Evolutionary conservation across 2,329 filamentous ascomycete genomes (phyloP).

Genomic region (Ilyonectria robusta): DNA sequence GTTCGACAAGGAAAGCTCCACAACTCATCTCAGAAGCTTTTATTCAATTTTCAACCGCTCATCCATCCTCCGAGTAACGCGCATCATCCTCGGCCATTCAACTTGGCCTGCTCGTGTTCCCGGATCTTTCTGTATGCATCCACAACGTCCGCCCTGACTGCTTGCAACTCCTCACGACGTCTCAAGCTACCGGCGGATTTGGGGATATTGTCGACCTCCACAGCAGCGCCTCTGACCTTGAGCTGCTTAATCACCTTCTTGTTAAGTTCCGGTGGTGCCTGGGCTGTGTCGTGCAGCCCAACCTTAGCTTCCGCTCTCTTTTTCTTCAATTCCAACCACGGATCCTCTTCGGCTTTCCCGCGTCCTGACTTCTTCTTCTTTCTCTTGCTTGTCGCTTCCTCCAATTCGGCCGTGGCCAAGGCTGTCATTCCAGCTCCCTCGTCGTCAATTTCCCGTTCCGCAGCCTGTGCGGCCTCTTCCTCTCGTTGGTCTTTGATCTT

Average conservation of each 20-base stretch:
- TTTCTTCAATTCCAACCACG: conserved; percentile 82
- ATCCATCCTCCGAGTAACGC: too few species aligned
- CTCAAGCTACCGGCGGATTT: conserved; percentile 57
- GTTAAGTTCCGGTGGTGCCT: conserved; percentile 82
- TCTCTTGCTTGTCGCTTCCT: conserved; percentile 50
- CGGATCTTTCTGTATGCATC: conserved; percentile 57
- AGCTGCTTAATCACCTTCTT: conserved; percentile 57
- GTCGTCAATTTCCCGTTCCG: conserved; percentile 74
- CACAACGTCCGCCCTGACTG: conserved; percentile 53
- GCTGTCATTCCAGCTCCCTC: conserved; percentile 65
- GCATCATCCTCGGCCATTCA: conserved; percentile 29
- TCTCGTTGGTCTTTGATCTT: conserved; percentile 75
- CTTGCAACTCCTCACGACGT: conserved; percentile 57
- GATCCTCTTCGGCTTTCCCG: conserved; percentile 75
- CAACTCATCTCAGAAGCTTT: not conserved
- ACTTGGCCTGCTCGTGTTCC: conserved; percentile 56
- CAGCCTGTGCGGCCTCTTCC: conserved; percentile 75
- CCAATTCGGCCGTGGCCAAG: conserved; percentile 60
- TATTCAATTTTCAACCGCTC: not conserved
- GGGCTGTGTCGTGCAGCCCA: conserved; percentile 72
- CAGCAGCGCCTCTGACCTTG: conserved; percentile 51
- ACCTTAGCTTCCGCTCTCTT: conserved; percentile 71
- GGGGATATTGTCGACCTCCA: conserved; percentile 55
- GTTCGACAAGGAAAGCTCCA: too few species aligned
- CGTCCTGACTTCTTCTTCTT: conserved; percentile 60